Conservation (phyloP, 75 land plant genomes). For the Cryptomeria japonica region DNA sequence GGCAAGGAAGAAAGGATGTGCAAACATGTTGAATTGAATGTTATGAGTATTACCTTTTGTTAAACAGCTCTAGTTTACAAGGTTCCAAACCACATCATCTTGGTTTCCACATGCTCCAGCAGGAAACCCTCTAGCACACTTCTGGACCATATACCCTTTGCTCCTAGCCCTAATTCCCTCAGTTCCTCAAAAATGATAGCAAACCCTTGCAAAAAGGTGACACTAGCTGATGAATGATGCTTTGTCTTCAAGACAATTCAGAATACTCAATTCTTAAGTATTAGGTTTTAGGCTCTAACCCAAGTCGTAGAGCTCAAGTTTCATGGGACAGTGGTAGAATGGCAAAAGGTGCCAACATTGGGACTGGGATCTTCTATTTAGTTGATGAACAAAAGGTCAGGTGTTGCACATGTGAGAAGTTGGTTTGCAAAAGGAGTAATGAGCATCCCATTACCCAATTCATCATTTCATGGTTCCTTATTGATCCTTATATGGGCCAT, state of each 20-base stretch:
- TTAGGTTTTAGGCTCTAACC: neutral
- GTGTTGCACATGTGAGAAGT: neutral
- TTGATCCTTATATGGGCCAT: neutral
- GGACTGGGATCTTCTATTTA: neutral
- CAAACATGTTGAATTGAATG: neutral
- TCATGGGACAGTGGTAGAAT: neutral
- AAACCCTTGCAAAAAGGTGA: neutral
- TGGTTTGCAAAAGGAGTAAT: neutral
- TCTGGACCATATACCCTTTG: neutral
- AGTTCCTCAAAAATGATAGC: neutral
- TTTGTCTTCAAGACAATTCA: neutral
- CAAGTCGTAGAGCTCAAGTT: neutral
- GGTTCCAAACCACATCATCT: neutral
- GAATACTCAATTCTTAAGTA: neutral
- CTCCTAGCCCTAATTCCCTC: neutral
- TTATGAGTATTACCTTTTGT: neutral
- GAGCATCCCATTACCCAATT: neutral
- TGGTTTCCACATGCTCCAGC: neutral
- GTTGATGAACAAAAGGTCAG: neutral
- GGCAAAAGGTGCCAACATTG: neutral
- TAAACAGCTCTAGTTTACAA: neutral
- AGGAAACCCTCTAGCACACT: neutral
- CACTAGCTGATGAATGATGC: neutral
- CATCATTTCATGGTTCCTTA: neutral
- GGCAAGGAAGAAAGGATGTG: neutral